Conservation (phyloP, 768 basidiomycete species). For the Auriscalpium vulgare region DNA sequence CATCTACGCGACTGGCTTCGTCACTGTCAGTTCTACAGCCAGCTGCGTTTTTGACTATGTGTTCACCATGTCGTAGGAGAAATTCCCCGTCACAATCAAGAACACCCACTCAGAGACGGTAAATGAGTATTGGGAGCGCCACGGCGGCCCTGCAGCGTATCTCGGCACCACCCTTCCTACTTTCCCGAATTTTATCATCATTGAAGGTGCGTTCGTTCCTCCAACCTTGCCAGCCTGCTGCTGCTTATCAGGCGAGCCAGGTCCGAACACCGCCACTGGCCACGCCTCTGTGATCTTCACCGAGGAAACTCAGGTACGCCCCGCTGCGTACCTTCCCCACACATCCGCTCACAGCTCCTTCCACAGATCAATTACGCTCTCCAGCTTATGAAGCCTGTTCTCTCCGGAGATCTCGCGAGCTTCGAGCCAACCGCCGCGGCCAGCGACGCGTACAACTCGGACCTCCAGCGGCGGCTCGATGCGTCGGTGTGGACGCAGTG, state of each 20-base stretch:
- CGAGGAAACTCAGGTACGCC: slow-evolving; percentile 13
- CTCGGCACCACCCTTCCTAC: slow-evolving; percentile 25
- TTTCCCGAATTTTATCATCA: slow-evolving; percentile 30
- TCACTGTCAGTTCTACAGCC: slow-evolving; percentile 14
- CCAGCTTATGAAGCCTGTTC: background rate
- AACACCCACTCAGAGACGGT: slow-evolving; percentile 20
- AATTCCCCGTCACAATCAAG: slow-evolving; percentile 9
- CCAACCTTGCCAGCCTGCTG: background rate
- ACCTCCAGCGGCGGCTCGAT: no score
- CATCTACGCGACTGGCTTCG: slow-evolving; percentile 27
- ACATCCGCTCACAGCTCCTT: background rate
- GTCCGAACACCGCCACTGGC: slow-evolving; percentile 19
- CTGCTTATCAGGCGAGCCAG: background rate
- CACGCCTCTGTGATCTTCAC: slow-evolving; percentile 17
- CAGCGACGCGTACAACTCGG: no score
- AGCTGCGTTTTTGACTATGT: background rate
- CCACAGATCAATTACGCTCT: background rate
- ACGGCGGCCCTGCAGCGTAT: slow-evolving; percentile 28
- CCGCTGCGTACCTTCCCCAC: background rate
- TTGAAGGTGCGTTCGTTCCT: slow-evolving; percentile 19
- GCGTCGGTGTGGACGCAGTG: no score
- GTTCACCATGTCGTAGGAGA: slow-evolving; percentile 2
- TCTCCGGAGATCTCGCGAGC: background rate
- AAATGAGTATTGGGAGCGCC: slow-evolving; percentile 20
- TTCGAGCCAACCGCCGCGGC: slow-evolving; percentile 13